A percentile compares a stretch with the other conserved stretches of the same genome.
These are phyloP conservation scores for Curvularia verruculosa DNA, from an alignment of 2,329 filamentous ascomycete genomes.

Conservation along the genomic window DNA sequence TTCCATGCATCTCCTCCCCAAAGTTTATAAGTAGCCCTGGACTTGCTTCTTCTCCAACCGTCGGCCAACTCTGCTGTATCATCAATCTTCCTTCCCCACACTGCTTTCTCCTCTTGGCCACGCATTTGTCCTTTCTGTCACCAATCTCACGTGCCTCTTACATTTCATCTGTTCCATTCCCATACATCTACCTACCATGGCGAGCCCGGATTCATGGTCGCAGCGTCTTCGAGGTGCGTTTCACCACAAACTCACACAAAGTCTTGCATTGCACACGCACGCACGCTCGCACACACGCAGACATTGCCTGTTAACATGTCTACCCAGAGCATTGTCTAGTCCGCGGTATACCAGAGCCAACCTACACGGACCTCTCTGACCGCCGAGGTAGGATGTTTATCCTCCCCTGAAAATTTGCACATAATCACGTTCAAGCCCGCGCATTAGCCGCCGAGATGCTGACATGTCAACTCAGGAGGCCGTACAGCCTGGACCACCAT, in stretches of 20 bases:
- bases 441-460: not conserved
- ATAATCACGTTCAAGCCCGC: not conserved
- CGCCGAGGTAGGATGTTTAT: constrained; percentile 41
- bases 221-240: constrained; percentile 39
- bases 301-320: not conserved
- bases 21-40: constrained; percentile 16
- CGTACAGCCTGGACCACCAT: constrained; percentile 48
- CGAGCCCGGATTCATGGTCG: constrained; percentile 29
- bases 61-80: constrained; percentile 1
- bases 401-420: not conserved
- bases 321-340: constrained; percentile 42
- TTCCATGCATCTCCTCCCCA: not conserved
- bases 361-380: constrained; percentile 47
- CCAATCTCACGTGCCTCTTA: not conserved
- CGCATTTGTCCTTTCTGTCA: not conserved
- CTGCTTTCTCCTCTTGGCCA: not conserved
- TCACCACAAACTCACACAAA: not conserved
- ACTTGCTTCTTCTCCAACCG: not conserved
- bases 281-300: not conserved
- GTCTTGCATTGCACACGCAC: not conserved
- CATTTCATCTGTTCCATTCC: not conserved
- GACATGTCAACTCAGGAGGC: constrained; percentile 33
- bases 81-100: constrained; percentile 4
- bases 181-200: constrained; percentile 21
- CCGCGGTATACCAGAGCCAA: constrained; percentile 32